Evolutionary conservation across 2,329 filamentous ascomycete genomes (phyloP), one percentile per base, ranked within the genome.

Genomic region (Leptographium flavum): DNA sequence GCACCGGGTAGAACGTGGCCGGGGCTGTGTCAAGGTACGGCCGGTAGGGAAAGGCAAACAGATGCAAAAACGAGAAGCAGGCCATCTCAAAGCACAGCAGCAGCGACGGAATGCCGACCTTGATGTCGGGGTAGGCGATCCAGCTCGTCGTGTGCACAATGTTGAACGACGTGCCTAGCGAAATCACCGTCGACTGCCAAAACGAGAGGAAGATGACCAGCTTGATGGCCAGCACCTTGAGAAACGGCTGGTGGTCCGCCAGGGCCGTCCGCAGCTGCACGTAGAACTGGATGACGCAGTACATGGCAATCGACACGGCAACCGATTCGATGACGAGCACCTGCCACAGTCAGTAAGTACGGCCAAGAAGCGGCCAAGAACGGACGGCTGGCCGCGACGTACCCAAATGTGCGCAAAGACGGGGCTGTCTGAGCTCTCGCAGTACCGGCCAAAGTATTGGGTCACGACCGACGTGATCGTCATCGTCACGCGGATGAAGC

Each of bases 161-260:
- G 15, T 79, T 70, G 5, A 83, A 71, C 5, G 76, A 76, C 0
- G 69, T 72, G 49, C 62, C 69, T 31, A 74, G 53, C 5, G 68
- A 71, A 49, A 74, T 71, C 50, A 67, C 61, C 5, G 67, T 64
- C 3, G 60, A 70, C 63, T 94, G 87, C 87, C 87, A 94, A 62
- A 93, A 93, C 31, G 81, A 87, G 53, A 94, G 72, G 68, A 94
- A 94, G 56, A 94, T 87, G 57, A 93, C 86, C 25, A 93, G 71
- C 63, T 94, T 94, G 64, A 94, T 92, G 56, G 85, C 83, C 19
- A 87, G 58, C 23, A 94, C 79, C 62, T 94, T 94, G 52, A 90
- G 62, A 52, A 90, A 82, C 0, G 86, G 83, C 17, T 66, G 70
- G 57, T 93, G 76, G 45, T 80, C 72, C 8, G 71, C 69, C 23